phyloP scores from a whole-genome alignment of 257 asterid genomes.

The Solanum peruvianum region DNA sequence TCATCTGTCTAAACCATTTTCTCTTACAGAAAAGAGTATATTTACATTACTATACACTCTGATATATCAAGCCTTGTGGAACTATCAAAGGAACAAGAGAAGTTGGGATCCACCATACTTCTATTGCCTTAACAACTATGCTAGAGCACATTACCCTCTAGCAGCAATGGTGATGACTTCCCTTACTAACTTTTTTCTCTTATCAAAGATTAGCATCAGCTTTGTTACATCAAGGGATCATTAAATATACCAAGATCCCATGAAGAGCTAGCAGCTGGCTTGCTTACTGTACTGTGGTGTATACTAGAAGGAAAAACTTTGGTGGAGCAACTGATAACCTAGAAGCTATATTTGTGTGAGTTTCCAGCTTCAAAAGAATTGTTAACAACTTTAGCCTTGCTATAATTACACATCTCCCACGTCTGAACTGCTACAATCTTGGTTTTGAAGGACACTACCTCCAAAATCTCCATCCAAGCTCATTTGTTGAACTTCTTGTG shows the following conservation, averaged over 20 bases:
- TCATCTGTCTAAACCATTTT: background rate
- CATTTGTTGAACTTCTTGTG: constrained; percentile 92
- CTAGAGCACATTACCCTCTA: background rate
- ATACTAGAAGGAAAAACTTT: background rate
- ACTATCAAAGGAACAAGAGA: background rate
- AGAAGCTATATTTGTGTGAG: background rate
- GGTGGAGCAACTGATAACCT: background rate
- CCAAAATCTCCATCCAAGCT: constrained; percentile 92
- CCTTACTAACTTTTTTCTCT: background rate
- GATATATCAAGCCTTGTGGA: background rate
- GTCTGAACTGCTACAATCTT: constrained; percentile 91
- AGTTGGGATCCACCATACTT: background rate
- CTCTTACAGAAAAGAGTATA: background rate
- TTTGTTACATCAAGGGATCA: background rate
- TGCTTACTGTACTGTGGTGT: background rate
- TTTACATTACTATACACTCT: background rate
- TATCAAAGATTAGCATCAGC: background rate
- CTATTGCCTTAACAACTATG: background rate
- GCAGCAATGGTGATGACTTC: background rate
- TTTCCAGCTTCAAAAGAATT: background rate
- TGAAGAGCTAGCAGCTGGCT: background rate
- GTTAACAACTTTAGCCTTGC: constrained; percentile 1
- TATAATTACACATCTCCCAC: constrained; percentile 42
- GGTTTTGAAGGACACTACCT: constrained; percentile 40
- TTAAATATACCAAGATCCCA: constrained; percentile 1